Percentiles rank a stretch among this genome's conserved stretches.
phyloP scores from a whole-genome alignment of 805 yeast genomes.

The Ogataea populi-albae region DNA sequence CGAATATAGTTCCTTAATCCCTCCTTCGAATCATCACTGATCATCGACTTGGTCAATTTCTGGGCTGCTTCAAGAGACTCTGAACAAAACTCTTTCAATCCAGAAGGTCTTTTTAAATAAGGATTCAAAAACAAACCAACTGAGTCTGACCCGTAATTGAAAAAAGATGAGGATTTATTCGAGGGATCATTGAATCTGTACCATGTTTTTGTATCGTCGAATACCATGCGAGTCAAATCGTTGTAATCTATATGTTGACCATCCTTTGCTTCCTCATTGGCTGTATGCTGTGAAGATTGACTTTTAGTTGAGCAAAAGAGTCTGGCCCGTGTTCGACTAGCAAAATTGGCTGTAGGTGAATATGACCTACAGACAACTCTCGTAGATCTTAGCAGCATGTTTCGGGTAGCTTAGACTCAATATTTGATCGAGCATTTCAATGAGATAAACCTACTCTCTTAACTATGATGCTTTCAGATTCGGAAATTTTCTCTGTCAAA shows the following conservation, averaged over 20 bases:
- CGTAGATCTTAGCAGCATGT: too few relatives aligned
- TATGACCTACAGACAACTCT: too few relatives aligned
- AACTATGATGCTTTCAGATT: too few relatives aligned
- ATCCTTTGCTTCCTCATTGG: constrained; percentile 6
- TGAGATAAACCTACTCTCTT: too few relatives aligned
- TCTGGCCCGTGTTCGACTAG: too few relatives aligned
- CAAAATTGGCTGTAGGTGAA: too few relatives aligned
- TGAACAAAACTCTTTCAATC: constrained; percentile 63
- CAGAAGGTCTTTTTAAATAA: constrained; percentile 63
- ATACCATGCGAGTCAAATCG: constrained; percentile 44
- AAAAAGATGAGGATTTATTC: constrained; percentile 21
- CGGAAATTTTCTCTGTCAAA: too few relatives aligned
- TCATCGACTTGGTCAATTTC: constrained; percentile 54
- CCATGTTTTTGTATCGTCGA: constrained; percentile 64
- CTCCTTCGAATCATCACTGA: constrained; percentile 40
- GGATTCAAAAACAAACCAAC: constrained; percentile 78
- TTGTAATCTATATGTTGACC: constrained; percentile 2
- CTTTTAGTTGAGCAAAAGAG: background rate
- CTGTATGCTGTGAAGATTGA: background rate
- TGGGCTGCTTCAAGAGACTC: constrained; percentile 67
- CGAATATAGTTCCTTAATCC: constrained; percentile 53
- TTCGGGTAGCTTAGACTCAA: too few relatives aligned
- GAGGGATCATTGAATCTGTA: constrained; percentile 39
- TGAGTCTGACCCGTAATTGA: constrained; percentile 23
- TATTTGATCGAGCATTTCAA: too few relatives aligned